A percentile compares a stretch with the other conserved stretches of the same genome.
Conservation (phyloP, 768 basidiomycete species). For the Termitomyces bulborhizus region DNA sequence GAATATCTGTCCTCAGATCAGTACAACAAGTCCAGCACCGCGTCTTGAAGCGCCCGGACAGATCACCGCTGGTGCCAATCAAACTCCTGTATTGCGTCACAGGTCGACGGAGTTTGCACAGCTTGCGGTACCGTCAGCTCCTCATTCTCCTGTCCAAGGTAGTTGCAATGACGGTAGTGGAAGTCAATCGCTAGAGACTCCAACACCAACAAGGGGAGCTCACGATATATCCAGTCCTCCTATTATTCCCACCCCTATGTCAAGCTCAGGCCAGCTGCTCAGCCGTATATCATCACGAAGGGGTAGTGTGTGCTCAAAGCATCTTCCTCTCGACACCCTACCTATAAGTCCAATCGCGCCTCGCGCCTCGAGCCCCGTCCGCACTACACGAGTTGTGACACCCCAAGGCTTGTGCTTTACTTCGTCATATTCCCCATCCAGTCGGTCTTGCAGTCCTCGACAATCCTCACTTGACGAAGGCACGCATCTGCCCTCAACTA, state of each 20-base stretch:
- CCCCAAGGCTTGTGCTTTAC: no score
- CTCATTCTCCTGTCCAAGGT: conserved; percentile 13
- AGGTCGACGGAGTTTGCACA: conserved; percentile 26
- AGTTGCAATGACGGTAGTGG: conserved; percentile 12
- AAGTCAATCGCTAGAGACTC: conserved; percentile 24
- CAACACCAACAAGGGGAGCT: conserved; percentile 30
- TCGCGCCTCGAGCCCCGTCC: conserved; percentile 32
- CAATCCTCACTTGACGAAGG: no score
- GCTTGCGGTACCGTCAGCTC: conserved; percentile 21
- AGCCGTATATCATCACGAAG: conserved; percentile 27
- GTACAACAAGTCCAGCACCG: conserved; percentile 15
- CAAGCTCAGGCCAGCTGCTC: conserved; percentile 28
- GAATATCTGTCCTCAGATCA: conserved; percentile 31
- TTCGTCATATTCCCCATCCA: no score
- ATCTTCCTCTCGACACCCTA: conserved; percentile 32
- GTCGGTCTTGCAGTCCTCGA: no score
- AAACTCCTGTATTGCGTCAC: conserved; percentile 22
- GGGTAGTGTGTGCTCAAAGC: conserved; percentile 30
- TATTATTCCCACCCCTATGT: conserved; percentile 40
- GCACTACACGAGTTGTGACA: no score
- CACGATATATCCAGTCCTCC: conserved; percentile 35
- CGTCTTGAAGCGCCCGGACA: conserved; percentile 15
- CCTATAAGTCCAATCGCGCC: conserved; percentile 32
- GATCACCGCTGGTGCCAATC: conserved; percentile 12
- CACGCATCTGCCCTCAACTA: no score